Percentiles rank a stretch among this genome's conserved stretches.
phyloP scores from a whole-genome alignment of 2,329 filamentous ascomycete species.

The Cryoendolithus antarcticus region DNA sequence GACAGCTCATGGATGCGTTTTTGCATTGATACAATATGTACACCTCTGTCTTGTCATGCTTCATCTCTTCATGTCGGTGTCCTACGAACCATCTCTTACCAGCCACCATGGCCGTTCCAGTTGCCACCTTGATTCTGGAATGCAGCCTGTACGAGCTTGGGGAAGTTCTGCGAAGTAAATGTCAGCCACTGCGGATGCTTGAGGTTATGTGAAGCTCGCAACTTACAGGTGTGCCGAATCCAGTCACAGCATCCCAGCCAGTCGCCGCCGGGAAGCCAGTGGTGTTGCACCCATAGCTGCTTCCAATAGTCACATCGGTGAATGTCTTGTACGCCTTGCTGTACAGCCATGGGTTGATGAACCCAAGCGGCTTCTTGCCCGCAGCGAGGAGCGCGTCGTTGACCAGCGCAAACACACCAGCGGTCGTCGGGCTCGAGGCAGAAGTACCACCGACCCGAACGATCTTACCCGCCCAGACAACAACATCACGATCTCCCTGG shows the following conservation, averaged over 20 bases:
- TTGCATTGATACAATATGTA: no score
- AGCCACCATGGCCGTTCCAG: not conserved
- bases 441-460: constrained; percentile 34
- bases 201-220: not conserved
- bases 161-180: constrained; percentile 7
- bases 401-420: constrained; percentile 47
- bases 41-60: no score
- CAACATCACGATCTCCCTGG: constrained; percentile 34
- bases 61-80: no score
- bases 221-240: constrained; percentile 18
- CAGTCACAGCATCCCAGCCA: constrained; percentile 24
- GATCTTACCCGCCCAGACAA: constrained; percentile 29
- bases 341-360: constrained; percentile 51
- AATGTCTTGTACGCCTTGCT: constrained; percentile 34
- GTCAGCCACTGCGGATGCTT: constrained; percentile 1
- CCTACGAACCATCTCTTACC: no score
- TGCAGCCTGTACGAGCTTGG: constrained; percentile 16
- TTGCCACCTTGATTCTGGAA: constrained; percentile 8
- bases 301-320: constrained; percentile 35
- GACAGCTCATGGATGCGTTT: no score
- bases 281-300: constrained; percentile 14
- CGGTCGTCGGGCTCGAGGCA: constrained; percentile 47
- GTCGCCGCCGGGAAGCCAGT: constrained; percentile 19
- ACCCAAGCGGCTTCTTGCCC: constrained; percentile 41
- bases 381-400: constrained; percentile 48